These are phyloP conservation scores for Pseudogymnoascus sp. DNA, from an alignment of 2,329 filamentous ascomycete genomes.

Conservation along the genomic window DNA sequence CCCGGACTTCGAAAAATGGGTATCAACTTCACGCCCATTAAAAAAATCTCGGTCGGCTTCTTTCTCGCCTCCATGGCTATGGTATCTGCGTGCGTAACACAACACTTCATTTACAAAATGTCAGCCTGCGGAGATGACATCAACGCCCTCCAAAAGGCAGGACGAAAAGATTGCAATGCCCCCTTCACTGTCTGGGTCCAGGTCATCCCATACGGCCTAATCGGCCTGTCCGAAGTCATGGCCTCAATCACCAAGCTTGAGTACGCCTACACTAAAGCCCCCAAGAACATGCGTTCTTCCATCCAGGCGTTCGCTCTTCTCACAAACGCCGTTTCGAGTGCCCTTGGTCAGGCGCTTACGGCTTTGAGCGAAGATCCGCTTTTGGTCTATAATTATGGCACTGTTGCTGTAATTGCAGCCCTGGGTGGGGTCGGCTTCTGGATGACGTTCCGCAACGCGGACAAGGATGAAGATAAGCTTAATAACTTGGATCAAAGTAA, in stretches of 20 bases:
- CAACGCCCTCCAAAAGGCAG: conserved; percentile 23
- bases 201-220: conserved; percentile 38
- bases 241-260: conserved; percentile 57
- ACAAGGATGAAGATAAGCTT: conserved; percentile 58
- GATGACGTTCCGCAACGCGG: conserved; percentile 57
- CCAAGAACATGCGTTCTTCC: conserved; percentile 73
- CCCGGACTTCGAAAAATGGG: conserved; percentile 55
- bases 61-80: conserved; percentile 54
- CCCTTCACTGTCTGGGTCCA: conserved; percentile 59
- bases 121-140: conserved; percentile 53
- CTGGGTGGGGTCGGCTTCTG: conserved; percentile 59
- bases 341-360: conserved; percentile 61
- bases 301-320: conserved; percentile 63
- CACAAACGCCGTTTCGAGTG: conserved; percentile 61
- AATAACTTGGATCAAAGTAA: conserved; percentile 45
- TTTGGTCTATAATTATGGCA: conserved; percentile 64
- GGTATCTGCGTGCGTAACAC: conserved; percentile 48
- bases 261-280: conserved; percentile 71
- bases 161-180: conserved; percentile 25
- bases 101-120: conserved; percentile 55
- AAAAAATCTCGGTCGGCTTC: conserved; percentile 66
- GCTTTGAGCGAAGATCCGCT: conserved; percentile 55
- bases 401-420: conserved; percentile 53
- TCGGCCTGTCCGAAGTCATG: conserved; percentile 50
- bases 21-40: conserved; percentile 66